Evolutionary conservation across 2,329 filamentous ascomycete genomes (phyloP), one percentile per base, ranked within the genome.

Genomic region (Ceratocystis alfenasii): DNA sequence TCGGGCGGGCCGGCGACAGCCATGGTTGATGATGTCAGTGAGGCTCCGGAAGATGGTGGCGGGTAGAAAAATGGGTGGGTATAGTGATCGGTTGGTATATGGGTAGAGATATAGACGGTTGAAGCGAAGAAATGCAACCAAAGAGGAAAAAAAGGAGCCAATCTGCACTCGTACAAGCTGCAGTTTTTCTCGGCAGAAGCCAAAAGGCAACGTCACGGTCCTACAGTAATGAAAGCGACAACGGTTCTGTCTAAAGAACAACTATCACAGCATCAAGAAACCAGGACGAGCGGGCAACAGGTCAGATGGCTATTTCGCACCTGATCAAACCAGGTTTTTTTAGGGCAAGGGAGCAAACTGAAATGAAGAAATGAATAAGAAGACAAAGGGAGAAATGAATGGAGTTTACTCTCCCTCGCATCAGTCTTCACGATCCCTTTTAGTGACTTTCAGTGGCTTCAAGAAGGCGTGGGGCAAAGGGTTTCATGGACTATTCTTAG

Each of bases 401-500:
- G 15, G 28, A 36, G n/a, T 17, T n/a, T 36, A 28, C 20, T 17
- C 25, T 59, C 55, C 30, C 17, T 59, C 20, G 28, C 22, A 6
- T n/a, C 55, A 36, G 7, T 33, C 20, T 59, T 59, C 55, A 59
- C 55, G 55, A 59, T 59, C 55, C 53, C 55, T 59, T 59, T 41
- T 12, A 20, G 28, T 30, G n/a, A 59, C 25, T 30, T 59, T 59
- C 22, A n/a, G 48, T 53, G n/a, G 55, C 55, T 53, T 53, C 7
- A 17, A n/a, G 28, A 36, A 36, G 36, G 55, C 55, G 30, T 33
- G 55, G 55, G 55, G 55, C 55, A 59, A 33, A 36, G 55, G 55
- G 55, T 59, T 59, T 59, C 55, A 59, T 33, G 28, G 55, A 30
- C 55, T 59, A 59, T 33, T 59, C 55, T 59, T 59, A 36, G 55